These are phyloP conservation scores for Escallonia herrerae DNA, from an alignment of 129 eudicot genomes.

Conservation along the genomic window DNA sequence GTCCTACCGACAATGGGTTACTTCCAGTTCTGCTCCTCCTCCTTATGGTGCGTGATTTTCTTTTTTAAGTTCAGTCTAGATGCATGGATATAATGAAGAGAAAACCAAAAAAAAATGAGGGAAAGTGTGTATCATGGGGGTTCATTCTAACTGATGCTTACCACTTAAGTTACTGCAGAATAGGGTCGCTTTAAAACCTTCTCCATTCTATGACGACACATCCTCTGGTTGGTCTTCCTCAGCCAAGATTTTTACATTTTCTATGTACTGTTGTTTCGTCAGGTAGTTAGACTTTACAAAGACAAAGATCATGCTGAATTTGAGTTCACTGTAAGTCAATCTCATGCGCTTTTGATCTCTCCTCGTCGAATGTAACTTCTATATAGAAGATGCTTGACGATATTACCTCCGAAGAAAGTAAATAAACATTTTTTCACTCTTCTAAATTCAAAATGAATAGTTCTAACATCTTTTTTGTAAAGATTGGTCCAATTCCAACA, in stretches of 20 bases:
- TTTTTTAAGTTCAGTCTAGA: too few relatives aligned
- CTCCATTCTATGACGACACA: too few relatives aligned
- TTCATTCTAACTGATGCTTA: too few relatives aligned
- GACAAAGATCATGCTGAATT: constrained; percentile 92
- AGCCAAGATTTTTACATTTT: background rate
- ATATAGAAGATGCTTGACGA: background rate
- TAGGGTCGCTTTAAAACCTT: too few relatives aligned
- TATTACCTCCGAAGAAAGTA: constrained; percentile 2
- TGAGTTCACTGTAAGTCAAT: constrained; percentile 68
- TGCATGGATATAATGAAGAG: too few relatives aligned
- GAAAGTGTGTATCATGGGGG: too few relatives aligned
- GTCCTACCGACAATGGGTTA: too few relatives aligned
- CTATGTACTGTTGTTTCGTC: constrained; percentile 12
- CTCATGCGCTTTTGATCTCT: constrained; percentile 1
- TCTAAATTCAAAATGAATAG: background rate
- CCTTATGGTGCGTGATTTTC: too few relatives aligned
- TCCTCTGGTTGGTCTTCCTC: background rate
- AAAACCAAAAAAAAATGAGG: too few relatives aligned
- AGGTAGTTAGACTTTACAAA: constrained; percentile 74
- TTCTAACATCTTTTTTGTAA: constrained; percentile 1
- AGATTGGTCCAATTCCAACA: constrained; percentile 74
- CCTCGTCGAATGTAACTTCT: background rate
- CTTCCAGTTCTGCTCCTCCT: too few relatives aligned
- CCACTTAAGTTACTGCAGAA: too few relatives aligned
- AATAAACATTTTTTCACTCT: background rate